A percentile compares a stretch with the other conserved stretches of the same genome.
These are phyloP conservation scores for Leccinum ambiguum DNA, from an alignment of 1,284 basidiomycete species.

Conservation along the genomic window DNA sequence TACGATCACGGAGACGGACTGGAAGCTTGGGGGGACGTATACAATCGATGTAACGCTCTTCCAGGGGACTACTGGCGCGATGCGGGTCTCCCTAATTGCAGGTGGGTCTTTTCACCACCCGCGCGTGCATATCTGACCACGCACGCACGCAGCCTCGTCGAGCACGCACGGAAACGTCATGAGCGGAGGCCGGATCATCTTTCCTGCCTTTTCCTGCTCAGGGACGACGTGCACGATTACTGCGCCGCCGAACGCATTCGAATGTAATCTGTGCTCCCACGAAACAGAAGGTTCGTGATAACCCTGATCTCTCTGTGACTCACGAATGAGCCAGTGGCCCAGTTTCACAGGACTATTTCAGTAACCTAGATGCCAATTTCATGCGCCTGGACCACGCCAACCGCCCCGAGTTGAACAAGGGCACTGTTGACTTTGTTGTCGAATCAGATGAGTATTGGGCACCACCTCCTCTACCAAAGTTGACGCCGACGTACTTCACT, in stretches of 20 bases:
- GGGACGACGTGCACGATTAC: slow-evolving; percentile 65
- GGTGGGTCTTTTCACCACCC: slow-evolving; percentile 35
- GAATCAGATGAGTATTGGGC: too few relatives aligned
- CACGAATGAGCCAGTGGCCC: too few relatives aligned
- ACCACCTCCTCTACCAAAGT: too few relatives aligned
- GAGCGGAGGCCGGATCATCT: slow-evolving; percentile 63
- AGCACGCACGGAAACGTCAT: slow-evolving; percentile 78
- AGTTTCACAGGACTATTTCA: too few relatives aligned
- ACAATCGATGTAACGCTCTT: slow-evolving; percentile 52
- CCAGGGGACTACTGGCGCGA: slow-evolving; percentile 54
- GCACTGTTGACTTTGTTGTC: too few relatives aligned
- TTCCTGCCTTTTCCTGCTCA: slow-evolving; percentile 63
- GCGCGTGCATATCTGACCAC: not conserved
- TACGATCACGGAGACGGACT: slow-evolving; percentile 57
- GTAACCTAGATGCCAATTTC: too few relatives aligned
- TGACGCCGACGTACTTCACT: too few relatives aligned
- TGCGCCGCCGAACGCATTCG: slow-evolving; percentile 63
- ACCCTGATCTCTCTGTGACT: too few relatives aligned
- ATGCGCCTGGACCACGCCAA: too few relatives aligned
- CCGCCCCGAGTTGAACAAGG: too few relatives aligned
- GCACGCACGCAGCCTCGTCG: slow-evolving; percentile 53
- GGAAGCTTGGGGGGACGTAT: slow-evolving; percentile 53
- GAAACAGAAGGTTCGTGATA: too few relatives aligned
- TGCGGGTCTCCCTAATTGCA: slow-evolving; percentile 63
- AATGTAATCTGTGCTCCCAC: too few relatives aligned